Evolutionary conservation across 2,329 filamentous ascomycete species (phyloP).

Genomic region (Arachnopeziza araneosa): DNA sequence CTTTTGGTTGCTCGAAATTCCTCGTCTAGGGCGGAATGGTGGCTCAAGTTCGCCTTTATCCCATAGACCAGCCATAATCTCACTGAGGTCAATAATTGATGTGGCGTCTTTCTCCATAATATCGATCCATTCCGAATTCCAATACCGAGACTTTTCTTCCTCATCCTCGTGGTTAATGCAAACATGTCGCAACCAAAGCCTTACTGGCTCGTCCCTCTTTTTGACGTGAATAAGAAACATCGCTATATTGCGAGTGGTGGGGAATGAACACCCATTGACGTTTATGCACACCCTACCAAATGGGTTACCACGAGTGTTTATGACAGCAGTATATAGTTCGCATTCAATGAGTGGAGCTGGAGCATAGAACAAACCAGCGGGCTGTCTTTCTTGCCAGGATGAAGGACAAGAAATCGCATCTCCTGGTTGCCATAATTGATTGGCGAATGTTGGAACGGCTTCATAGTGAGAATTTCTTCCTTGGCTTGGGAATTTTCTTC

Average conservation of each 20-base stretch:
- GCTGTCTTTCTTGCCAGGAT: constrained; percentile 3
- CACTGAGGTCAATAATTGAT: constrained; percentile 8
- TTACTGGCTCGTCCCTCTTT: neutral
- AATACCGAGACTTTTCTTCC: constrained; percentile 7
- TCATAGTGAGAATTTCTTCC: neutral
- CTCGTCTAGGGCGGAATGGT: constrained; percentile 2
- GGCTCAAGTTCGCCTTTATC: constrained; percentile 5
- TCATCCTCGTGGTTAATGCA: constrained; percentile 6
- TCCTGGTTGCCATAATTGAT: constrained; percentile 7
- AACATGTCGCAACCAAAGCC: constrained; percentile 10
- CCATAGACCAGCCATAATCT: constrained; percentile 7
- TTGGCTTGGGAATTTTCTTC: neutral
- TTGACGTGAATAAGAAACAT: constrained; percentile 2
- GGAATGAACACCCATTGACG: neutral
- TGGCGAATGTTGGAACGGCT: neutral
- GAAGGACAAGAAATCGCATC: constrained; percentile 10
- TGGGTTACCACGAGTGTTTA: constrained; percentile 11
- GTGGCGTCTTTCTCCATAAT: constrained; percentile 5
- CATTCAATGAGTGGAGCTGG: neutral
- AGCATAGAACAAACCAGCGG: constrained; percentile 1
- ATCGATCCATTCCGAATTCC: constrained; percentile 12
- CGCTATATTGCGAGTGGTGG: constrained; percentile 3
- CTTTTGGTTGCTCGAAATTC: neutral
- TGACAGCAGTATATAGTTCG: constrained; percentile 4
- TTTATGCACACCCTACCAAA: neutral